A percentile compares a stretch with the other conserved stretches of the same genome.
Conservation (phyloP, 257 asterid genomes). For the Fraxinus pennsylvanica region DNA sequence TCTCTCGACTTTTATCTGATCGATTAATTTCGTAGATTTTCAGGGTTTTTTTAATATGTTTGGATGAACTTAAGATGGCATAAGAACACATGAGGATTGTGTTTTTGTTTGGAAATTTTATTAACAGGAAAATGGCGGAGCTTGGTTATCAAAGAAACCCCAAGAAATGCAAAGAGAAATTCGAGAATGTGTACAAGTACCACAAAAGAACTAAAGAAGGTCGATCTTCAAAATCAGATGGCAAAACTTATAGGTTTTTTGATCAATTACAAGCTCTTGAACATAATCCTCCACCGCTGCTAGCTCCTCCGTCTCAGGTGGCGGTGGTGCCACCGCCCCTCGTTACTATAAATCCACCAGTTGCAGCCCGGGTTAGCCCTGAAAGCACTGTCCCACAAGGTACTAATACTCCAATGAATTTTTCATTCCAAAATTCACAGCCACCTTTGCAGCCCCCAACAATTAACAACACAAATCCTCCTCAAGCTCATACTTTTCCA, state of each 20-base stretch:
- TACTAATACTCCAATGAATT: conserved; percentile 14
- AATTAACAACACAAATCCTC: conserved; percentile 18
- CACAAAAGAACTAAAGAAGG: conserved; percentile 91
- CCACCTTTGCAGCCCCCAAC: conserved; percentile 22
- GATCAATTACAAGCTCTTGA: conserved; percentile 77
- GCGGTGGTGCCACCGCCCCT: conserved; percentile 20
- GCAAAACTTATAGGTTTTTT: conserved; percentile 71
- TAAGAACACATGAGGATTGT: too few relatives aligned
- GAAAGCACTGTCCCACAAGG: conserved; percentile 30
- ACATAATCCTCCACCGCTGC: conserved; percentile 33
- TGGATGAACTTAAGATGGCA: conserved; percentile 21
- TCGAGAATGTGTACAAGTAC: conserved; percentile 86
- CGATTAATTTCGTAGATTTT: not conserved
- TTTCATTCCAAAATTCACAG: conserved; percentile 20
- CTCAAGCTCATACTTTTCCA: conserved; percentile 5
- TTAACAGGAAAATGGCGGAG: conserved; percentile 75
- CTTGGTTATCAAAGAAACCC: conserved; percentile 76
- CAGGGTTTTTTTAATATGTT: not conserved
- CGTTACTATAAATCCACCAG: conserved; percentile 1
- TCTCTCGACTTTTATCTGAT: conserved; percentile 1
- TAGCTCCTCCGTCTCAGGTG: conserved; percentile 13
- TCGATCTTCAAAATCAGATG: conserved; percentile 76
- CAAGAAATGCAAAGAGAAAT: conserved; percentile 94
- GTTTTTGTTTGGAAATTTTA: not conserved
- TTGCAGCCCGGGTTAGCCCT: conserved; percentile 33